Base-by-base conservation (phyloP, 805 yeast species). In the Candida maris region DNA sequence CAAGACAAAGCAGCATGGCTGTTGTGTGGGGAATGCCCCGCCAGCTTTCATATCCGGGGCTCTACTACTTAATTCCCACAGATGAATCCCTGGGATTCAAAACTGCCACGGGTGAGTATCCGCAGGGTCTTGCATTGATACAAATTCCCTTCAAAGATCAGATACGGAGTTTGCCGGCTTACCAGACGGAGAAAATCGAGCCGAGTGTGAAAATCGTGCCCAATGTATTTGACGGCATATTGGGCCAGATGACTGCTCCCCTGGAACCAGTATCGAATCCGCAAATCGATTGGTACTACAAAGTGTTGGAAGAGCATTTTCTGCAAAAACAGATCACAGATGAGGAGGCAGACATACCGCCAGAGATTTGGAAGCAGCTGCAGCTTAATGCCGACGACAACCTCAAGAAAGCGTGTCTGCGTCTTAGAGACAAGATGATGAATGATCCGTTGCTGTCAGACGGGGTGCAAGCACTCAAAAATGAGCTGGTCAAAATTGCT, bases 101-200 rank as follows among this genome's bases (percentile, higher is more conserved):
- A 10, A 41, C 51, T 14, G 35, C 32, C 6, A 30, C 29, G 10
- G 28, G 26, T n/a, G 45, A 49, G 10, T 61, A 69, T 20, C 83
- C 91, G 0, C 78, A 83, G 38, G 96, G 96, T 0, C 74, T 91
- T 43, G 77, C 81, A 32, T 56, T 88, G 38, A 68, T 83, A 6
- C 68, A 71, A 20, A 48, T 85, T 16, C 96, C 97, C 1, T 83
- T 74, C 67, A 60, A 75, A 12, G 94, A 87, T 46, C 91, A 86
- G 54, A 59, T 87, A 3, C 66, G 97, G 34, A 68, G 73, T 22
- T 57, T 77, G 4, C 96, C 97, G 0, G 37, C 35, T 3, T 49
- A 46, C 39, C 23, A 45, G 5, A 34, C 36, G 9, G 41, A 54
- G 18, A 46, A 55, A 1, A 59, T 59, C 19, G 39, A 48, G 10